Evolutionary conservation across 1,284 basidiomycete genomes (phyloP), one percentile per base, ranked within the genome.

Genomic region (Austroboletus niveus): DNA sequence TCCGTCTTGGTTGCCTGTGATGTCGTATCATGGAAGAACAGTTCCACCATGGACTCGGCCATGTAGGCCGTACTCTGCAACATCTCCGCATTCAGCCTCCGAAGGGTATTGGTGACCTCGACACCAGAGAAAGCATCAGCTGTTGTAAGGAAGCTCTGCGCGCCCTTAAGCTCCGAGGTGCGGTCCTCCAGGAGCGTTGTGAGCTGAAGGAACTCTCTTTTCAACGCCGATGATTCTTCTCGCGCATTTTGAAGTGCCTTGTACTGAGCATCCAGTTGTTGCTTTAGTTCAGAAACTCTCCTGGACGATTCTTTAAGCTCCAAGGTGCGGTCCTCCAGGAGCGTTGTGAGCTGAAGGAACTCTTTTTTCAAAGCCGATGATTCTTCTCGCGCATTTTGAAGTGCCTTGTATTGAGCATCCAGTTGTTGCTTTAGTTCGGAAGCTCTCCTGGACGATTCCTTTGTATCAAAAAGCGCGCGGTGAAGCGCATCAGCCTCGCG

Each of bases 151-250:
- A 66, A 71, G 42, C 60, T 69, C 51, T 71, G 70, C 10, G 67
- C 71, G 29, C 66, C 70, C 49, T 73, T 71, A 27, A 72, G 61
- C 49, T 71, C 69, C 20, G 59, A 62, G 17, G 68, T 72, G 9
- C 71, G 63, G 27, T 68, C 61, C 10, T 69, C 57, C 11, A 71
- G 46, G 17, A 71, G 53, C 8, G 60, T 49, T 42, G 22, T 10
- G 10, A 70, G 35, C 29, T 67, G 67, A 14, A 47, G 46, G 31
- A 69, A 69, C 27, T 69, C 65, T 42, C 49, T 68, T 42, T 56
- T 65, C 48, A 70, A 42, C 8, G 54, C 38, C 8, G 67, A 69
- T 2, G 64, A 69, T 31, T 65, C 67, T 12, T 69, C 60, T 24
- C 65, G 62, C 8, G 67, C 63, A 14, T 6, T 48, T 9, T 41